Conservation (phyloP, 2,329 filamentous ascomycete species). For the Epichloe gansuensis region DNA sequence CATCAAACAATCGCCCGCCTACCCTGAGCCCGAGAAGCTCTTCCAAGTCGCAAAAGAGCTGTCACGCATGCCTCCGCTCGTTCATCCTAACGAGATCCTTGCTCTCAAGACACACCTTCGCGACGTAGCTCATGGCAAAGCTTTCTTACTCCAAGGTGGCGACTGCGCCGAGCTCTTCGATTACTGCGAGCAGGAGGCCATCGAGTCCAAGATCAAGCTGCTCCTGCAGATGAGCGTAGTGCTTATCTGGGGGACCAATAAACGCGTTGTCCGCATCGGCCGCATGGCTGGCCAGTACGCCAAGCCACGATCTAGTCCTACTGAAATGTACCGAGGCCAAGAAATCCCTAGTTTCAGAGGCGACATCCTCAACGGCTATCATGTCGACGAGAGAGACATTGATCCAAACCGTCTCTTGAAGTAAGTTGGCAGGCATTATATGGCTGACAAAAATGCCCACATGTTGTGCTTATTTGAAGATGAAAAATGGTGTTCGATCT, state of each 20-base stretch:
- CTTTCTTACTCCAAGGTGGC: constrained; percentile 89
- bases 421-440: constrained; percentile 22
- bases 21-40: constrained; percentile 49
- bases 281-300: constrained; percentile 97
- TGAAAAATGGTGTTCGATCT: background rate
- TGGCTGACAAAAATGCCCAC: too few species aligned
- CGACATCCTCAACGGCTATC: constrained; percentile 88
- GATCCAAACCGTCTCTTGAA: constrained; percentile 73
- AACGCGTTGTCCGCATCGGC: constrained; percentile 83
- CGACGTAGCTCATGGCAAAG: constrained; percentile 80
- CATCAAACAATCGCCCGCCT: constrained; percentile 63
- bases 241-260: constrained; percentile 72
- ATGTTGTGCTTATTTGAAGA: background rate
- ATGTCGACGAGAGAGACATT: constrained; percentile 59
- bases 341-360: constrained; percentile 85
- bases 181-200: constrained; percentile 80
- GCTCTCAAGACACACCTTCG: constrained; percentile 65
- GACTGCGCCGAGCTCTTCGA: constrained; percentile 97
- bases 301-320: constrained; percentile 83
- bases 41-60: constrained; percentile 51
- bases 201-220: constrained; percentile 94
- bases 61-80: constrained; percentile 58
- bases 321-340: constrained; percentile 65
- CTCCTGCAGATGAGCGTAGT: constrained; percentile 95
- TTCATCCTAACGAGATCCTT: constrained; percentile 68